These are phyloP conservation scores for Paratinospora sagittata DNA, from an alignment of 164 flowering plant species.

Conservation along the genomic window DNA sequence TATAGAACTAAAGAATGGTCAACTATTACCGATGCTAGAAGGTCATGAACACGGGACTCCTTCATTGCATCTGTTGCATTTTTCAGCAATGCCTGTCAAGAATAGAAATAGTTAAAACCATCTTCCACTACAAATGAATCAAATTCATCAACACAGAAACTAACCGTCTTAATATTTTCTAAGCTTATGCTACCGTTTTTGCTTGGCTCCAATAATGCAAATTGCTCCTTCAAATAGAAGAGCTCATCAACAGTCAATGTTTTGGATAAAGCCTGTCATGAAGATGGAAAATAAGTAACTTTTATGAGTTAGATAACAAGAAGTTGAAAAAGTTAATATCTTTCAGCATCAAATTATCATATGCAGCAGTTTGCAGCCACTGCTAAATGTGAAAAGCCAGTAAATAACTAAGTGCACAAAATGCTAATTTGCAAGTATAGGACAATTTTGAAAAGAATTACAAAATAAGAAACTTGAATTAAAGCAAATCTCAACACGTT, in stretches of 20 bases:
- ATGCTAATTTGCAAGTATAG: too few species aligned
- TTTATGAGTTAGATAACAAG: background rate
- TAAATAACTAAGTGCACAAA: background rate
- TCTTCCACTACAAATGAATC: background rate
- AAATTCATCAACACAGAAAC: constrained; percentile 10
- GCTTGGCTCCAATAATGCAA: constrained; percentile 60
- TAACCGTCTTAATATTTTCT: constrained; percentile 59
- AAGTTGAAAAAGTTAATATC: constrained; percentile 1
- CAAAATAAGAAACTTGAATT: too few species aligned
- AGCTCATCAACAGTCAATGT: constrained; percentile 73
- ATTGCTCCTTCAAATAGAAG: constrained; percentile 70
- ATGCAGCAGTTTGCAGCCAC: background rate
- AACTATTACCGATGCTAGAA: constrained; percentile 53
- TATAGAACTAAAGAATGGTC: constrained; percentile 1
- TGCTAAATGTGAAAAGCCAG: background rate
- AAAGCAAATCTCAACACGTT: too few species aligned
- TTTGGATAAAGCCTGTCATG: constrained; percentile 70
- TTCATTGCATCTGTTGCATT: constrained; percentile 91
- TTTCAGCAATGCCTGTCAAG: constrained; percentile 63
- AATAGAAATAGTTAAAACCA: constrained; percentile 14
- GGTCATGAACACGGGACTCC: constrained; percentile 74
- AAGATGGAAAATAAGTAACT: constrained; percentile 7
- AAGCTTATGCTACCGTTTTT: constrained; percentile 56
- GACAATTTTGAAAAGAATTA: too few species aligned
- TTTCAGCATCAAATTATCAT: background rate